Base-by-base conservation (phyloP, 192 early-diverging fungal species). In the Podila epigama region DNA sequence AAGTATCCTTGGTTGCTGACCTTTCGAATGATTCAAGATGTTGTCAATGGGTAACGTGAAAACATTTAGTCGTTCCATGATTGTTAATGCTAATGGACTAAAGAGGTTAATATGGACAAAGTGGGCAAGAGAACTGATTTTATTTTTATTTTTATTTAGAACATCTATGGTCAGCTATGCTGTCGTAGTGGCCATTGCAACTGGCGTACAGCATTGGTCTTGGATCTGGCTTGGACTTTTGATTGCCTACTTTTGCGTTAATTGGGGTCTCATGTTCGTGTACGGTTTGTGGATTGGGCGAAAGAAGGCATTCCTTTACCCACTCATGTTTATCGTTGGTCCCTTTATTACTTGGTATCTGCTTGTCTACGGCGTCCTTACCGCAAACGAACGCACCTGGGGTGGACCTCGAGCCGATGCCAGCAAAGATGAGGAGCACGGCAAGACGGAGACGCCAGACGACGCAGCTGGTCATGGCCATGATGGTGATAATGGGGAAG, bases 361-460 rank as follows among this genome's bases (percentile, higher is more conserved):
- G 39, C 53, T 65, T 5, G 63, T 65, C 16, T 42, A 55, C 53
- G 63, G 63, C 33, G 63, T 65, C 51, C 54, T 65, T n/a, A 65
- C 63, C 13, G 63, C 63, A 36, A 65, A 65, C 34, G 52, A 65
- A n/a, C 61, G 61, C 29, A 65, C 63, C 12, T 65, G 63, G 63
- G 63, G 63, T 8, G 63, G 63, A 3, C 63, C 63, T 12, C 51
- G 63, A 31, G 63, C 63, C 2, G 63, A 65, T 42, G 63, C 63
- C 20, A 32, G 9, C n/a, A 65, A 37, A 15, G 39, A 54, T 2
- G 32, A 54, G 22, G 52, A 54, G 32, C 10, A 55, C 5, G 35
- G 28, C 5, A 37, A 7, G 31, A n/a, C 5, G 63, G 12, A 12
- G 12, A 56, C 27, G 63, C 16, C 53, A 13, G 4, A 40, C 31